phyloP scores from a whole-genome alignment of 768 basidiomycete genomes.

The Leccinum barrowsii region DNA sequence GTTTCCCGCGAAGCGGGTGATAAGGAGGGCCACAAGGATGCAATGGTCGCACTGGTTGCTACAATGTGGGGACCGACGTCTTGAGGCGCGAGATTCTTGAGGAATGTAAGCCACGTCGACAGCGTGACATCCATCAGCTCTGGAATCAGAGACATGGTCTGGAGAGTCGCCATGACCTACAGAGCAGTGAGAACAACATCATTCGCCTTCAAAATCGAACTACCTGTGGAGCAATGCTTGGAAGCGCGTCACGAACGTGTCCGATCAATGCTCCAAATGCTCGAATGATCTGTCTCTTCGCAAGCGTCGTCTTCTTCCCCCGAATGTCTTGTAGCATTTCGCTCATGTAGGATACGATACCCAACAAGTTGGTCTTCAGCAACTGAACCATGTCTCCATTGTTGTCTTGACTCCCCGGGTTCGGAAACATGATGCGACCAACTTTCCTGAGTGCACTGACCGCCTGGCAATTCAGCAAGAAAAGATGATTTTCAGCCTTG shows the following conservation, averaged over 20 bases:
- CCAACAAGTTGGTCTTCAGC: conserved; percentile 75
- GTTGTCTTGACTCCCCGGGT: conserved; percentile 26
- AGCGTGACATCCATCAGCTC: conserved; percentile 79
- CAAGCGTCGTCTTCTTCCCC: conserved; percentile 64
- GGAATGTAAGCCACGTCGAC: conserved; percentile 74
- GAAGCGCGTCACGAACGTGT: conserved; percentile 67
- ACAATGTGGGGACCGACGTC: conserved; percentile 86
- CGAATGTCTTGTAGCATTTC: conserved; percentile 83
- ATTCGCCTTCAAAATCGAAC: conserved; percentile 12
- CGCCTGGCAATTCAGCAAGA: conserved; percentile 42
- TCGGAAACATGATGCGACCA: conserved; percentile 29
- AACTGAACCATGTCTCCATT: conserved; percentile 50
- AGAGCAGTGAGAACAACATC: conserved; percentile 9
- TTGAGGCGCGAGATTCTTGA: conserved; percentile 56
- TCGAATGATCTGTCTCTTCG: conserved; percentile 76
- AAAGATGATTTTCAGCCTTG: conserved; percentile 33
- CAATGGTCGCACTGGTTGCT: conserved; percentile 80
- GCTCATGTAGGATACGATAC: conserved; percentile 79
- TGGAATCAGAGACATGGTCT: conserved; percentile 76
- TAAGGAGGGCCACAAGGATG: conserved; percentile 72
- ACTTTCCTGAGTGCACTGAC: conserved; percentile 44
- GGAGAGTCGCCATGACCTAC: conserved; percentile 94
- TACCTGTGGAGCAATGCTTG: conserved; percentile 85
- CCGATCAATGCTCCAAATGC: conserved; percentile 72
- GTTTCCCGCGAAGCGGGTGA: conserved; percentile 45